A percentile compares a stretch with the other conserved stretches of the same genome.
Evolutionary conservation across 2,329 filamentous ascomycete genomes (phyloP).

Genomic region (Fusarium sp.): DNA sequence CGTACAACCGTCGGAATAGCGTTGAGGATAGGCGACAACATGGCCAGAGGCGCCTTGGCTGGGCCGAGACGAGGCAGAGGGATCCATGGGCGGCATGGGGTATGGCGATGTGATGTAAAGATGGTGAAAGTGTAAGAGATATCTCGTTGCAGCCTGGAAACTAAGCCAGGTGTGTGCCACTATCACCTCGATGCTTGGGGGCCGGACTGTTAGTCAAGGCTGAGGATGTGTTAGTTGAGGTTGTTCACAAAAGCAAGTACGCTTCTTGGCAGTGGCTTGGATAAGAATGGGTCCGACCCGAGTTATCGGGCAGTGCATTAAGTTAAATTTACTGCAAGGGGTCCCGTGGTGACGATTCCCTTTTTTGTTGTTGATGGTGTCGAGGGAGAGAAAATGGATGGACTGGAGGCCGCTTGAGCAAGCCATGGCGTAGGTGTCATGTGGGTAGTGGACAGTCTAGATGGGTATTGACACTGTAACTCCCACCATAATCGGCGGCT

Average conservation of each 20-base stretch:
- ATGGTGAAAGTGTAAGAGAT: conserved; percentile 10
- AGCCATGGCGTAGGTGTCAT: conserved; percentile 33
- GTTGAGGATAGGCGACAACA: not conserved
- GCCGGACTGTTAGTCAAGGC: not conserved
- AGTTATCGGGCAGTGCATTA: conserved; percentile 22
- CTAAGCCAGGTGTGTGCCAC: conserved; percentile 8
- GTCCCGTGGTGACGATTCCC: conserved; percentile 42
- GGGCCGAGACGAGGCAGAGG: conserved; percentile 31
- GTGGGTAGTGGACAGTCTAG: conserved; percentile 11
- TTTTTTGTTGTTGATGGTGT: conserved; percentile 34
- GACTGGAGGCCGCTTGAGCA: conserved; percentile 32
- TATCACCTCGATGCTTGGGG: not conserved
- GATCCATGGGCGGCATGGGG: conserved; percentile 42
- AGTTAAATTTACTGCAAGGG: conserved; percentile 31
- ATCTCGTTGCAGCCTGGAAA: conserved; percentile 6
- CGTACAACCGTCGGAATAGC: not conserved
- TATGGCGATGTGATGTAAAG: conserved; percentile 22
- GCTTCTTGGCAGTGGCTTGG: conserved; percentile 8
- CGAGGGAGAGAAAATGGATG: conserved; percentile 9
- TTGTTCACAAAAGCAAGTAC: conserved; percentile 21
- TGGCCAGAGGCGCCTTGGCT: conserved; percentile 30
- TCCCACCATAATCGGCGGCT: accelerated
- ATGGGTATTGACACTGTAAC: not conserved
- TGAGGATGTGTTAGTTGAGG: conserved; percentile 8
- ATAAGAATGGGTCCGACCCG: conserved; percentile 15